Evolutionary conservation across 768 basidiomycete genomes (phyloP), one percentile per base, ranked within the genome.

Genomic region (Daedaleopsis nitida): DNA sequence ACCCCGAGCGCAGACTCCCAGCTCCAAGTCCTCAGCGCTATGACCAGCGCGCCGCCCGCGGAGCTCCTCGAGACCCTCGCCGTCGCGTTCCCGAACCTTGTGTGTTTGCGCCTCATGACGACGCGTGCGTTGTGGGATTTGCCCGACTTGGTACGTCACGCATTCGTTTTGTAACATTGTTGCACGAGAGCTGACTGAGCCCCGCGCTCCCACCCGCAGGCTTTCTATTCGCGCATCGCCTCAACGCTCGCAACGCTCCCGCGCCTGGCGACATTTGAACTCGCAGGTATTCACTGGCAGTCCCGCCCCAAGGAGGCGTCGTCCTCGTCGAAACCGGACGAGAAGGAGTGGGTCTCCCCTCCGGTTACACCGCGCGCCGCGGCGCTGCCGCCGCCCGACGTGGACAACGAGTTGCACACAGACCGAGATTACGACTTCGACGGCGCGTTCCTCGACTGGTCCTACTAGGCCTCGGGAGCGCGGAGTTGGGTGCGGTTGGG

Each of bases 261-360:
- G n/a, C 74, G 82, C 57, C 80, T 92, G 38, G 76, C 81, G 63
- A 82, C 83, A 49, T 90, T 90, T 68, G 90, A 91, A 70, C 82
- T 92, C 32, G 86, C 82, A 50, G 91, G 90, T 37, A 84, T 91
- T 75, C 87, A 87, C 65, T 92, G 89, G 88, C 79, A 81, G 51
- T 85, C 84, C 6, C 78, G 80, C n/a, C 77, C 74, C 49, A 77
- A 74, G 59, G 23, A 39, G 14, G 24, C 63, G 43, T 35, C 55
- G 34, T 52, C 52, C n/a, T 32, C 51, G n/a, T 34, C 23, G 3
- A 19, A 52, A 53, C 14, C 50, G 23, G 23, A 54, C 7, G 65
- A 58, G 63, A 70, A 68, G 59, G 71, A 70, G 58, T 72, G 71
- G 71, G 55, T 70, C 27, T 72, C 71, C 19, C 71, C 71, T 14